Evolutionary conservation across 805 yeast species (phyloP).

Genomic region (Cyberlindnera mycetangii): DNA sequence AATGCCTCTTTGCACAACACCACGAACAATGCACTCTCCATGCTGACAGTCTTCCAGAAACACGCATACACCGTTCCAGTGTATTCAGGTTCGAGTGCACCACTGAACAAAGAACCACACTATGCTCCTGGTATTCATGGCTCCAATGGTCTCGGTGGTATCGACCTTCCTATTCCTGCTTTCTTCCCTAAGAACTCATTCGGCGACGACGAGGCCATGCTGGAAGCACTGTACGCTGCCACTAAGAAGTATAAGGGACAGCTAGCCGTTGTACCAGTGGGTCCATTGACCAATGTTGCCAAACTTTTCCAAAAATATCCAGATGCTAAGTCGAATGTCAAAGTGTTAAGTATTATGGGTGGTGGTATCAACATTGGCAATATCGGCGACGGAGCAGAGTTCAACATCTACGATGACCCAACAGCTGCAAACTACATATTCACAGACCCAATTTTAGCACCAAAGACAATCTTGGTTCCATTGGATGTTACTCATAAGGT

Average conservation of each 20-base stretch:
- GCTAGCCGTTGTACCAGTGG: slow-evolving; percentile 67
- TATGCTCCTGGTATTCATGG: slow-evolving; percentile 73
- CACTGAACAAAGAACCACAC: slow-evolving; percentile 48
- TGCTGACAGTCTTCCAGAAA: slow-evolving; percentile 55
- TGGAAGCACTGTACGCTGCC: slow-evolving; percentile 34
- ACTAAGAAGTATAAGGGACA: slow-evolving; percentile 42
- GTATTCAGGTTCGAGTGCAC: slow-evolving; percentile 60
- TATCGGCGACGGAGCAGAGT: slow-evolving; percentile 55
- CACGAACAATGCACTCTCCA: slow-evolving; percentile 63
- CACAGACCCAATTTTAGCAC: slow-evolving; percentile 38
- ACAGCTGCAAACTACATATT: slow-evolving; percentile 64
- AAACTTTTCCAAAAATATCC: slow-evolving; percentile 54
- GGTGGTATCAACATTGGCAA: slow-evolving; percentile 45
- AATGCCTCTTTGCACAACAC: slow-evolving; percentile 48
- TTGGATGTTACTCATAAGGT: slow-evolving; percentile 70
- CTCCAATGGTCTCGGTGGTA: slow-evolving; percentile 73
- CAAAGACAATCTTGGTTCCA: slow-evolving; percentile 56
- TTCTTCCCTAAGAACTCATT: slow-evolving; percentile 30
- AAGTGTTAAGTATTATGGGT: slow-evolving; percentile 70
- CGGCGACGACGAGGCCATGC: slow-evolving; percentile 41
- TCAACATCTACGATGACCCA: slow-evolving; percentile 75
- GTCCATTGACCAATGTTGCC: slow-evolving; percentile 74
- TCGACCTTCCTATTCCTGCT: slow-evolving; percentile 49
- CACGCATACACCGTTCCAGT: slow-evolving; percentile 48
- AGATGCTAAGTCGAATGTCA: slow-evolving; percentile 44